These are phyloP conservation scores for Podospora didyma DNA, from an alignment of 495 filamentous ascomycete genomes.

Conservation along the genomic window DNA sequence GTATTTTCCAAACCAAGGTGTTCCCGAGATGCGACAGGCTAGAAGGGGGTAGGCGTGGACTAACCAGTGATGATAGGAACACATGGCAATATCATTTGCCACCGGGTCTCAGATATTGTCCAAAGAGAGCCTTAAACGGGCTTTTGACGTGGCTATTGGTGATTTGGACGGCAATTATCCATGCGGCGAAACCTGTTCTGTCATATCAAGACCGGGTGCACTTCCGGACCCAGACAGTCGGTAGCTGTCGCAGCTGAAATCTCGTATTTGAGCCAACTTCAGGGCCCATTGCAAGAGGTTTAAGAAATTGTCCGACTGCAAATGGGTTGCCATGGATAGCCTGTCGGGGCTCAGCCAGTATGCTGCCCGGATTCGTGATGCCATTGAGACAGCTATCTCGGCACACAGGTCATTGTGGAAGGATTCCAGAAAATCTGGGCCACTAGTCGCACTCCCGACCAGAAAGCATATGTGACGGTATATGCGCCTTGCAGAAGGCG, in stretches of 20 bases:
- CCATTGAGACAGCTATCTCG: not conserved
- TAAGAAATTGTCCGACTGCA: not conserved
- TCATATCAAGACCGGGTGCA: not conserved
- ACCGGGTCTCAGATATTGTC: not conserved
- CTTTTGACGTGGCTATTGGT: not conserved
- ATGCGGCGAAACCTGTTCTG: conserved; percentile 1
- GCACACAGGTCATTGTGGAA: not conserved
- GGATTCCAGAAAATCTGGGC: not conserved
- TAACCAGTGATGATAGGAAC: not conserved
- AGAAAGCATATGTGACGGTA: not conserved
- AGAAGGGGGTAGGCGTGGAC: not conserved
- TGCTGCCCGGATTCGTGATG: not conserved
- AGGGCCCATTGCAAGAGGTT: not conserved
- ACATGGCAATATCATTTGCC: not conserved
- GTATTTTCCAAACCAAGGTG: not conserved
- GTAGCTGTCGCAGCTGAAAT: conserved; percentile 4
- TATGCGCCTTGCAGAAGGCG: not conserved
- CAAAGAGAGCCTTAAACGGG: not conserved
- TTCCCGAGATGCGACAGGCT: not conserved
- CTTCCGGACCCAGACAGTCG: not conserved
- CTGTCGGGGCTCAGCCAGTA: not conserved
- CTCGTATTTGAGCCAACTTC: not conserved
- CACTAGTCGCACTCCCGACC: not conserved
- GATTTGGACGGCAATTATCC: not conserved
- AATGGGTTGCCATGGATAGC: not conserved